A percentile compares a stretch with the other conserved stretches of the same genome.
phyloP scores from a whole-genome alignment of 345 rosid genomes.

The Citrus medica region DNA sequence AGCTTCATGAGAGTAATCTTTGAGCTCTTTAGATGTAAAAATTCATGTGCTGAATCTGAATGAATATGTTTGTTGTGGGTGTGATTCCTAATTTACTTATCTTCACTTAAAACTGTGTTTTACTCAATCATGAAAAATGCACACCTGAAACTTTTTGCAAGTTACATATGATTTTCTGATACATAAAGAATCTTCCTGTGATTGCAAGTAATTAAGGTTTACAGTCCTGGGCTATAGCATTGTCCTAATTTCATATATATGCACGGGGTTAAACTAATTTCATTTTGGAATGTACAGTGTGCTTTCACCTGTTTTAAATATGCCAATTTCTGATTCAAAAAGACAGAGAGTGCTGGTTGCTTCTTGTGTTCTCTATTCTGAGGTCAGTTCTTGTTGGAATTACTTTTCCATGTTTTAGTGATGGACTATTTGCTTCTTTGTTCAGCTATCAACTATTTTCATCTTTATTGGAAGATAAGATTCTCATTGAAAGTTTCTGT shows the following conservation, averaged over 20 bases:
- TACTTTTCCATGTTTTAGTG: constrained; percentile 7
- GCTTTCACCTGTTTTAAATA: constrained; percentile 92
- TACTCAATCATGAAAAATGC: neutral
- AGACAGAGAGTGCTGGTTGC: constrained; percentile 97
- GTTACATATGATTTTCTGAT: neutral
- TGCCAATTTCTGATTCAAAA: constrained; percentile 97
- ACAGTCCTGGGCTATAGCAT: too few species aligned
- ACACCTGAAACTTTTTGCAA: neutral
- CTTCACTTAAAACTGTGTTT: neutral
- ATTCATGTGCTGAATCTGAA: neutral
- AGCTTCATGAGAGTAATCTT: neutral
- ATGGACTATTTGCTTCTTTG: neutral
- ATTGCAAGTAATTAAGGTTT: neutral
- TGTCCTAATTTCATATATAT: constrained; percentile 7
- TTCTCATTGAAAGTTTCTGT: neutral
- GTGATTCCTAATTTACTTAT: neutral
- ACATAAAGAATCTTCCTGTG: neutral
- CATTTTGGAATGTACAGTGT: constrained; percentile 54
- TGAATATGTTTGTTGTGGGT: neutral
- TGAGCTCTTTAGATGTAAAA: neutral
- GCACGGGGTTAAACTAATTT: constrained; percentile 23
- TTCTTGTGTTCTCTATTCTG: constrained; percentile 93
- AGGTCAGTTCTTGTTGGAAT: constrained; percentile 64
- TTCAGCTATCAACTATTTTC: constrained; percentile 19
- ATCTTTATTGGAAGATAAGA: constrained; percentile 11